A percentile compares a stretch with the other conserved stretches of the same genome.
Conservation (phyloP, 352 stramenopile species). For the Pythium insidiosum region DNA sequence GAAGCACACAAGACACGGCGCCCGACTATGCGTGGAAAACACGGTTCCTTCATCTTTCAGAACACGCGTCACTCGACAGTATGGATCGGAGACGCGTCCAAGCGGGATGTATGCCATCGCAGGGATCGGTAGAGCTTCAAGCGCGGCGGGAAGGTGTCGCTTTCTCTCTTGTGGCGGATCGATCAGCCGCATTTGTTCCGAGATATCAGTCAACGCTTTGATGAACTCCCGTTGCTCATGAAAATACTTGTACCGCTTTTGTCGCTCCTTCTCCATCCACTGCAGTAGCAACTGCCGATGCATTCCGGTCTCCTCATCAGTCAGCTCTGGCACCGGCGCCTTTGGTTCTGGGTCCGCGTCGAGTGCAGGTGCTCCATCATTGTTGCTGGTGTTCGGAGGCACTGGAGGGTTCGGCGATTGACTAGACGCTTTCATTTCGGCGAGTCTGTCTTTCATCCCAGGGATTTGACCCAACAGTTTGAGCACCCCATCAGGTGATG, state of each 20-base stretch:
- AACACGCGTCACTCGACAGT: conserved; percentile 57
- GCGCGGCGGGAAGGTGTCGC: conserved; percentile 36
- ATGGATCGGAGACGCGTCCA: conserved; percentile 59
- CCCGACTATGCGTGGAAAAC: conserved; percentile 74
- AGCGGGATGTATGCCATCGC: conserved; percentile 75
- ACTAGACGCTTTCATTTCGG: conserved; percentile 14
- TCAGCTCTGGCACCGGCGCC: neutral
- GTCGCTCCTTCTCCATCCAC: conserved; percentile 73
- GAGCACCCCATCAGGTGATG: conserved; percentile 26
- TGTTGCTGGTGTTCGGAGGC: conserved; percentile 4
- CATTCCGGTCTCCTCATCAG: conserved; percentile 12
- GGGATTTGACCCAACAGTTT: conserved; percentile 46
- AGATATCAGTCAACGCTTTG: conserved; percentile 58
- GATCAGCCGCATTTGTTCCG: conserved; percentile 56
- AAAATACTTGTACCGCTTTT: conserved; percentile 78
- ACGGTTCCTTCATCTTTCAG: conserved; percentile 66
- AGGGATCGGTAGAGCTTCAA: conserved; percentile 38
- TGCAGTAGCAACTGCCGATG: conserved; percentile 50
- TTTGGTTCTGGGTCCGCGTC: neutral
- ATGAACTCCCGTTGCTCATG: conserved; percentile 75
- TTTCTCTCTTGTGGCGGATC: conserved; percentile 60
- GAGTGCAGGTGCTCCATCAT: neutral
- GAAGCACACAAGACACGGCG: conserved; percentile 67
- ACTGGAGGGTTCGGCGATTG: neutral
- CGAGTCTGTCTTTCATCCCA: conserved; percentile 38